These are phyloP conservation scores for barley (Hordeum vulgare) DNA, from an alignment of 176 grass and related monocot genomes.

Conservation along the genomic window MorexV3_pseudomolecules_assembly NC_058524.1:449354208-449354707, in stretches of 20 bases:
- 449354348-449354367: too few species aligned
- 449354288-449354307: too few species aligned
- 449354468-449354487: neutral
- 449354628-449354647: neutral
- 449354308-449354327: too few species aligned
- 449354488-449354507: neutral
- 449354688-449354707: neutral
- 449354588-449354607: neutral
- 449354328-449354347: too few species aligned
- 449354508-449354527: neutral
- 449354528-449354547: neutral
- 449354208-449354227: too few species aligned
- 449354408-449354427: neutral
- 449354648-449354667: neutral
- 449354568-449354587: neutral
- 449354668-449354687: neutral
- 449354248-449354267: too few species aligned
- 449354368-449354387: too few species aligned
- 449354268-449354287: too few species aligned
- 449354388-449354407: neutral
- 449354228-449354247: too few species aligned
- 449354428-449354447: neutral
- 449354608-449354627: neutral
- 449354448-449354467: neutral
- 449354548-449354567: neutral